These are phyloP conservation scores for Hypoxylon sp. DNA, from an alignment of 2,329 filamentous ascomycete genomes.

Conservation along the genomic window DNA sequence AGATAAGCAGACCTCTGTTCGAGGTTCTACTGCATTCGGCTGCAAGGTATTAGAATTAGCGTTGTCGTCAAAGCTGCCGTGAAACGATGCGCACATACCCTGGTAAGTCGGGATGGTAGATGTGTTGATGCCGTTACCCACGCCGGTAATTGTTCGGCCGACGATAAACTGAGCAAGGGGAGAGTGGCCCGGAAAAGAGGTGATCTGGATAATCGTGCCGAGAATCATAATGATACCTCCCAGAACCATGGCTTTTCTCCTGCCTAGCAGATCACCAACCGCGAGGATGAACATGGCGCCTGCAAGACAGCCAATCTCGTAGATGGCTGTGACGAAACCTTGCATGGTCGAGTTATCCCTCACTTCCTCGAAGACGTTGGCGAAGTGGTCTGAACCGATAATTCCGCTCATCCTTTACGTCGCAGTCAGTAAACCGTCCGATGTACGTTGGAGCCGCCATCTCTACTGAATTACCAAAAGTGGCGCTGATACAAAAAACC, in stretches of 20 bases:
- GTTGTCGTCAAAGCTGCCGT: neutral
- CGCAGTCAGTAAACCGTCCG: neutral
- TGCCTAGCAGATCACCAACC: slow-evolving; percentile 61
- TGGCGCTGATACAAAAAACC: neutral
- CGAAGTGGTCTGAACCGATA: slow-evolving; percentile 59
- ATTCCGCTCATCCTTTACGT: slow-evolving; percentile 57
- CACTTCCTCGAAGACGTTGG: slow-evolving; percentile 55
- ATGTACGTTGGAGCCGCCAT: neutral
- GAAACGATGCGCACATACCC: slow-evolving; percentile 35
- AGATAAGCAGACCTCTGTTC: slow-evolving; percentile 54
- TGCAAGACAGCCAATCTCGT: slow-evolving; percentile 54
- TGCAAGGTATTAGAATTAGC: slow-evolving; percentile 28
- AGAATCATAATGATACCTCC: slow-evolving; percentile 66
- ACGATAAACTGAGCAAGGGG: slow-evolving; percentile 56
- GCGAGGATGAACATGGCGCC: slow-evolving; percentile 59
- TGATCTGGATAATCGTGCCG: slow-evolving; percentile 66
- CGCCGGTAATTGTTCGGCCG: slow-evolving; percentile 59
- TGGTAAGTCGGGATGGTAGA: slow-evolving; percentile 57
- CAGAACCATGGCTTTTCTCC: slow-evolving; percentile 62
- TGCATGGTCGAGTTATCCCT: slow-evolving; percentile 56
- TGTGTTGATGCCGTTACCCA: slow-evolving; percentile 62
- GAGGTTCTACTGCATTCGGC: slow-evolving; percentile 55
- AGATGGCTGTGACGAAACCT: slow-evolving; percentile 57
- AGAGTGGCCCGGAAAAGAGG: slow-evolving; percentile 40
- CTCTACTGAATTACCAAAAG: neutral